Evolutionary conservation across 768 basidiomycete species (phyloP), one percentile per base, ranked within the genome.

Genomic region (Tephrocybe sp.): DNA sequence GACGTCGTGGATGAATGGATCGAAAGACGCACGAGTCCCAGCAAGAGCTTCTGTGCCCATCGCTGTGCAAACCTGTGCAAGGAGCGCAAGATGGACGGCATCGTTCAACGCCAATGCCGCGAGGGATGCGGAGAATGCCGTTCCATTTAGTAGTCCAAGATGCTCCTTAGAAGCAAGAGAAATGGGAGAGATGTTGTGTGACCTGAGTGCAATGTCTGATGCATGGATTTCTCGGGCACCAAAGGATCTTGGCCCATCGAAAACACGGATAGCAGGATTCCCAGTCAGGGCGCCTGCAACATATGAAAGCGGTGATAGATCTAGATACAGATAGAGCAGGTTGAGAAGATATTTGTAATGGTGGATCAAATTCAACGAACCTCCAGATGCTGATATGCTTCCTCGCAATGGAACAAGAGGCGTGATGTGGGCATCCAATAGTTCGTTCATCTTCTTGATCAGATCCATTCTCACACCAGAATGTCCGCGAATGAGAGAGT

Each of bases 401-500:
- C 89, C 88, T 7, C 91, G 82, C 5, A 94, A 72, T 15, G 91
- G 91, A 15, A 94, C 86, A 13, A 92, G 66, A 0, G 88, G 87
- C 4, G 82, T 88, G 59, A 94, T 77, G 56, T 89, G 82, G 53
- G 81, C 80, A 25, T 72, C 69, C 33, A 94, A 78, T 36, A 92
- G 75, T 16, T 79, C 75, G 52, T 77, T 78, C 82, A 94, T 91
- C 60, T 83, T 83, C 64, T 88, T 76, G 50, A 94, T 79, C 42
- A 94, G 78, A 52, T 85, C 82, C 78, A 84, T 84, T 30, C 91
- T 79, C 11, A 94, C 82, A 27, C 88, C 92, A 18, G 89, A 91
- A 68, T 94, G 92, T 0, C 91, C 91, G 5, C 91, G 84, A 46
- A 91, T 83, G 36, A 94, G 80, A 3, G 89, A 91, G 67, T 94